Base-by-base conservation (phyloP, 805 yeast genomes). In the Cyberlindnera euphorbiiphila region DNA sequence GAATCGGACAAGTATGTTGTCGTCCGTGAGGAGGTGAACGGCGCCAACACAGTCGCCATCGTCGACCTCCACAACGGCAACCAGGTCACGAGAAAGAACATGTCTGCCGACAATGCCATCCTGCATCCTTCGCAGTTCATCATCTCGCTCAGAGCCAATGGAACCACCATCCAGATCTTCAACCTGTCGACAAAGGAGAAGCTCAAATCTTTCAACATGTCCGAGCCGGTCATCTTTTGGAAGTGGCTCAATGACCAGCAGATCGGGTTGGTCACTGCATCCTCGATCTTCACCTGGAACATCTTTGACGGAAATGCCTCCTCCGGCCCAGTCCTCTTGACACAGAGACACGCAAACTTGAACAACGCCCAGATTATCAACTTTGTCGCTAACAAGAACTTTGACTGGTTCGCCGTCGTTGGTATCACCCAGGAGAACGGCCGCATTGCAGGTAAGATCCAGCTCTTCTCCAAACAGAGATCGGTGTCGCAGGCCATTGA, bases 41-140 rank as follows among this genome's bases (percentile, higher is more conserved):
- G 76, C 31, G 80, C 91, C 44, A 89, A 87, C 64, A 74, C 93
- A n/a, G 98, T 94, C 37, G 96, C 96, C 29, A 93, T 93, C 54
- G 77, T 93, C 46, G 94, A 93, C 59, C 71, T 93, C 56, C 72
- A 76, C 47, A 79, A 85, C 58, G 78, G 78, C 67, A 85, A 85
- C 64, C 74, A 77, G 52, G 78, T 89, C 43, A 82, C 85, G 16
- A 80, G 94, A 58, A 91, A 93, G 65, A 84, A 85, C 61, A 93
- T 93, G 96, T 75, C 85, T 39, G 99, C 98, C 30, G 99, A 93
- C 65, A 85, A 88, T 46, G 98, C 97, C 34, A 93, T 93, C 59
- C 81, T 93, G 93, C 94, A 88, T 63, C 98, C 98, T 23, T 57
- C 66, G n/a, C 78, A 82, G 61, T 79, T 83, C 64, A 87, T 89